phyloP scores from a whole-genome alignment of 768 basidiomycete genomes.

The Erythrobasidium yunnanense region DNA sequence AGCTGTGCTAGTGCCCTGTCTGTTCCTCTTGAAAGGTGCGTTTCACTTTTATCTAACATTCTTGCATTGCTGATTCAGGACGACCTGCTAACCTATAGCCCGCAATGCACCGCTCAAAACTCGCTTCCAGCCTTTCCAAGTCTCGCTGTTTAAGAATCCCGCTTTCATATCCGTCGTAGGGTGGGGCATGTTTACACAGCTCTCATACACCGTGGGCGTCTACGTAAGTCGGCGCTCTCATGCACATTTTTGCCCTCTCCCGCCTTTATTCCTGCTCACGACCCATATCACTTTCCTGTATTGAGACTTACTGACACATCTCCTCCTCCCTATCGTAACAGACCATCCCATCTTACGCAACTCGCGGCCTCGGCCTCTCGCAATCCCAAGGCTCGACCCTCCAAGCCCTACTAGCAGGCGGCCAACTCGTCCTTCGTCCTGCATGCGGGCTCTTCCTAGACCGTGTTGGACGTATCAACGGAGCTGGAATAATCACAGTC shows the following conservation, averaged over 20 bases:
- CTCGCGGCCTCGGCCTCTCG: conserved; percentile 37
- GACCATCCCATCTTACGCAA: conserved; percentile 40
- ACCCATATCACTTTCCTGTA: neutral
- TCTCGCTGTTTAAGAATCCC: conserved; percentile 37
- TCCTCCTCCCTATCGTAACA: conserved; percentile 7
- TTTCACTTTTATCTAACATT: neutral
- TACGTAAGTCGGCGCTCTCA: conserved; percentile 27
- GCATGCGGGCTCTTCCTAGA: conserved; percentile 39
- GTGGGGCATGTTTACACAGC: conserved; percentile 39
- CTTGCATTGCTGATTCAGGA: neutral
- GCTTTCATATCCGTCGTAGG: conserved; percentile 40
- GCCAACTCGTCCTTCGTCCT: conserved; percentile 41
- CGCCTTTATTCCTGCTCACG: neutral
- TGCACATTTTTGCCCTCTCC: neutral
- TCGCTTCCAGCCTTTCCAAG: conserved; percentile 37
- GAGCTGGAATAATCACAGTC: conserved; percentile 39
- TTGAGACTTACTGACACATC: too few species aligned
- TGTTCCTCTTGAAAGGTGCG: conserved; percentile 37
- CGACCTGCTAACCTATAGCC: neutral
- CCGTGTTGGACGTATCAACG: conserved; percentile 39
- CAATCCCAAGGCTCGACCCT: conserved; percentile 41
- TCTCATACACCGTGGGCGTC: conserved; percentile 40
- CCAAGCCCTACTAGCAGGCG: conserved; percentile 41
- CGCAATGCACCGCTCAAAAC: conserved; percentile 38
- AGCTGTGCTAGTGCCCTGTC: conserved; percentile 37